Base-by-base conservation (phyloP, 352 stramenopile genomes). In the Phytophthora citrophthora region DNA sequence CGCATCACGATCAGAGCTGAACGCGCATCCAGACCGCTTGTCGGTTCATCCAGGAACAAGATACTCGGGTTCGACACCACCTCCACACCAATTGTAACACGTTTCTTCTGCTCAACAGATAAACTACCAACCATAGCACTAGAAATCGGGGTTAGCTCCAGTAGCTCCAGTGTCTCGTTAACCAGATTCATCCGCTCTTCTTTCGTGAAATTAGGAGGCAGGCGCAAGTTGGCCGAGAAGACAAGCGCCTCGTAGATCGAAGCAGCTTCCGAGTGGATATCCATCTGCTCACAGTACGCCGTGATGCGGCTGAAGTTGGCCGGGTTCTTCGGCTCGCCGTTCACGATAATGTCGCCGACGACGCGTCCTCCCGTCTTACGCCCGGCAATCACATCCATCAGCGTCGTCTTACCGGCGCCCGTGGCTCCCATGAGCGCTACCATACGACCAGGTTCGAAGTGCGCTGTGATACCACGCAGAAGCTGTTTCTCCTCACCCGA, bases 1-100 rank as follows among this genome's bases (percentile, higher is more conserved):
- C 77, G 72, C 63, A 98, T 96, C 44, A 98, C 86, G 44, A 94
- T 90, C 32, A 90, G 69, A 10, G 93, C 93, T 32, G 93, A 88
- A 7, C 80, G 87, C 0, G 86, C 78, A 61, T 98, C 93, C 16
- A 98, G 65, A 9, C 91, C 89, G 61, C 73, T 91, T 0, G 93
- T 98, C 0, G 95, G 93, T 53, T 98, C 96, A 48, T 98, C 94
- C 24, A 99, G 60, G 65, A 99, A 97, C 56, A 99, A 54, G 18
- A 99, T 80, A 54, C 93, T 94, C 27, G 95, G 95, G 66, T 98
- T 97, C 5, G 88, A 71, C 6, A 97, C 94, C 26, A 99, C 77
- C 67, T 99, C 92, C 7, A 96, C 83, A 15, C 81, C 95, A 51
- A 98, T 98, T 8, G 92, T 95, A 15, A 98, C 73, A 18, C 93